Percentiles rank a stretch among this genome's conserved stretches.
These are phyloP conservation scores for Massariosphaeria phaeospora DNA, from an alignment of 495 filamentous ascomycete species.

Conservation along the genomic window DNA sequence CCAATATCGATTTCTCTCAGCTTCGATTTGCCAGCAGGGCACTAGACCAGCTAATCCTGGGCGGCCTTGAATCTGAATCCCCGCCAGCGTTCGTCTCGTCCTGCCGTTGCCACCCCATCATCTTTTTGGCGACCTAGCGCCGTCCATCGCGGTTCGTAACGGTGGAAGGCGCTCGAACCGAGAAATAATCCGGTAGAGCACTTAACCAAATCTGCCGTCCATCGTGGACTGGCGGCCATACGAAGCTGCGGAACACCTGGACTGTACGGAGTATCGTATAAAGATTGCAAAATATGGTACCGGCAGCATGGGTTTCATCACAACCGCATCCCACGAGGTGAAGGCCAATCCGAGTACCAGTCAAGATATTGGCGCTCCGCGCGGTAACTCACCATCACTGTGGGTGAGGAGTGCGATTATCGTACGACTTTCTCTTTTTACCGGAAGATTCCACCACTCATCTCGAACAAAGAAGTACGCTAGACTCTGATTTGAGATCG, in stretches of 20 bases:
- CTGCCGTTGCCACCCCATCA: constrained; percentile 11
- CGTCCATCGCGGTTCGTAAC: neutral
- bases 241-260: too few species aligned
- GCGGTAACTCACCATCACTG: constrained; percentile 18
- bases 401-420: neutral
- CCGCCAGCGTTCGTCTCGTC: constrained; percentile 18
- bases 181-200: neutral
- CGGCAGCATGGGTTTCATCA: neutral
- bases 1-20: neutral
- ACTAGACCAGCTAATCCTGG: neutral
- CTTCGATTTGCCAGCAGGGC: constrained; percentile 2
- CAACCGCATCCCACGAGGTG: neutral
- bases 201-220: too few species aligned
- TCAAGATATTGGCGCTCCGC: constrained; percentile 18
- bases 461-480: too few species aligned
- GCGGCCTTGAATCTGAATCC: neutral
- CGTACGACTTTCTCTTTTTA: constrained; percentile 24
- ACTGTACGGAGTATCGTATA: neutral
- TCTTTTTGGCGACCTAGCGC: neutral
- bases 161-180: neutral
- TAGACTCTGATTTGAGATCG: constrained; percentile 11
- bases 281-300: neutral
- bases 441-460: constrained; percentile 27
- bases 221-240: too few species aligned
- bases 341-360: neutral